Base-by-base conservation (phyloP, 2,329 filamentous ascomycete species). In the Colletotrichum magnum region DNA sequence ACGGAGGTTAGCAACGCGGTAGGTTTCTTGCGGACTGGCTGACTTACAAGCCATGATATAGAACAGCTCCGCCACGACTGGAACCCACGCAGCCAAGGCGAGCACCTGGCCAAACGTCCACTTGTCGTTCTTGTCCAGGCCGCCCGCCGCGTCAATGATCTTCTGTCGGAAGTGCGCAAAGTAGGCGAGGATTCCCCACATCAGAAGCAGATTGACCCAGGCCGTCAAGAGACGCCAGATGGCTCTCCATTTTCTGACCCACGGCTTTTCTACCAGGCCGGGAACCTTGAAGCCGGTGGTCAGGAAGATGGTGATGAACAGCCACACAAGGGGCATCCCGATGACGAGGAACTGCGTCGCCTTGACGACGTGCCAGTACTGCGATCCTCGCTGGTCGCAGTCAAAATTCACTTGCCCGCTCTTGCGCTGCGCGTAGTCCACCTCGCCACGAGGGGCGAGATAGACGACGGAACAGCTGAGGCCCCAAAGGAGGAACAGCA, bases 101-200 rank as follows among this genome's bases (percentile, higher is more conserved):
- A 79, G 64, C 4, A 78, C 75, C 68, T 79, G 77, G 0, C 77
- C 74, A 56, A 79, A 79, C 4, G 73, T 77, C 77, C 77, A 79
- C 24, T 69, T 63, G 1, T 66, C 72, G 32, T 77, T 71, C 36
- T 71, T 59, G 56, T 76, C 73, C 7, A 70, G 48, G 10, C 58
- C 41, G 15, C 72, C 72, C 15, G 75, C 69, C 0, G 41, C 16
- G 2, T 60, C 10, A 21, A 72, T 57, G 5, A 76, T 65, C 3
- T 48, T 51, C 32, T 56, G 45, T 9, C 77, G 68, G 63, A 78
- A 78, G 5, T 53, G 52, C 1, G 74, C 71, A 50, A 77, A 79
- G 5, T 77, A 61, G 16, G 50, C 74, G 13, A 79, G 59, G 36
- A 77, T 73, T 3, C 70, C 59, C 77, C 78, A 79, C 72, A 77